Evolutionary conservation across 2,329 filamentous ascomycete genomes (phyloP).

Genomic region (Pseudogymnoascus sp.): DNA sequence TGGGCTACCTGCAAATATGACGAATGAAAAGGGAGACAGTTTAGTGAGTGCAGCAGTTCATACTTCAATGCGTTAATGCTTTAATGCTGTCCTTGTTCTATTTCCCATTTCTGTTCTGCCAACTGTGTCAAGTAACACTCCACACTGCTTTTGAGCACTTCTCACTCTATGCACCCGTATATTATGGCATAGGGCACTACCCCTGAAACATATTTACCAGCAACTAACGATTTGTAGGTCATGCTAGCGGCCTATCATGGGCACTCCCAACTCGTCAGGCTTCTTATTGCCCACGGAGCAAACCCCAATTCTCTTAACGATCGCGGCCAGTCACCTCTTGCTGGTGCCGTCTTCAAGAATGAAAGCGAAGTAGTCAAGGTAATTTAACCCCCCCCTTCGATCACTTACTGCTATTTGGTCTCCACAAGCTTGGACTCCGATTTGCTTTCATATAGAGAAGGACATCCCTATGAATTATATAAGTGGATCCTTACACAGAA

Average conservation of each 20-base stretch:
- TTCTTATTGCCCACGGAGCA: slow-evolving; percentile 55
- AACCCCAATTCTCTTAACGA: slow-evolving; percentile 64
- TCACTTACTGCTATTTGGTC: not conserved
- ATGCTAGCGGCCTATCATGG: slow-evolving; percentile 70
- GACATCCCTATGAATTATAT: not conserved
- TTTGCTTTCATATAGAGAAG: not conserved
- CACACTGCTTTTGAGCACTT: not conserved
- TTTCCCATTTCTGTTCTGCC: not conserved
- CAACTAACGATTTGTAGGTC: slow-evolving; percentile 36
- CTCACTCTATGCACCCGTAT: not conserved
- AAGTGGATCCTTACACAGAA: slow-evolving; percentile 12
- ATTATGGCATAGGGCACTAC: not conserved
- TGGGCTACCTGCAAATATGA: slow-evolving; percentile 62
- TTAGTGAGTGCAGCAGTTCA: slow-evolving; percentile 38
- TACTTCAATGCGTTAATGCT: not conserved
- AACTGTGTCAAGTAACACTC: not conserved
- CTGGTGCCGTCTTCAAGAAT: slow-evolving; percentile 67
- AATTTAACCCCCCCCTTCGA: not conserved
- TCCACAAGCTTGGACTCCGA: not conserved
- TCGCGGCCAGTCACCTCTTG: slow-evolving; percentile 59
- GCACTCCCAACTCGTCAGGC: slow-evolving; percentile 50
- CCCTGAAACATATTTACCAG: not conserved
- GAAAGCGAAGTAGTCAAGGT: slow-evolving; percentile 58
- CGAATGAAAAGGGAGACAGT: slow-evolving; percentile 68
- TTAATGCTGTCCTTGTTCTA: not conserved